phyloP scores from a whole-genome alignment of 306 rosid species.

The Cucurbita moschata region DNA sequence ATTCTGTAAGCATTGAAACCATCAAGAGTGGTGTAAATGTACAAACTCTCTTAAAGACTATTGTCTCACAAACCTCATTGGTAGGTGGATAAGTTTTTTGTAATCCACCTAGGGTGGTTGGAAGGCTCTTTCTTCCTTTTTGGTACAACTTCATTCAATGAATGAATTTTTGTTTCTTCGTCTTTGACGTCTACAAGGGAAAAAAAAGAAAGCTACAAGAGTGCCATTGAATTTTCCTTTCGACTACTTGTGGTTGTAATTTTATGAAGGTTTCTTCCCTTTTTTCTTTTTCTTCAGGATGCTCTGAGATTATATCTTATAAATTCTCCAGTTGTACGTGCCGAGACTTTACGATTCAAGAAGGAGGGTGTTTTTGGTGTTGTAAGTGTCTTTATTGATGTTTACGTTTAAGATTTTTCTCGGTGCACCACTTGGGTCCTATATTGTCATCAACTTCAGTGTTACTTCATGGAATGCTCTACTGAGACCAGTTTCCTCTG shows the following conservation, averaged over 20 bases:
- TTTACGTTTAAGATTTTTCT: background rate
- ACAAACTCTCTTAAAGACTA: background rate
- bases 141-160: background rate
- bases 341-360: constrained; percentile 85
- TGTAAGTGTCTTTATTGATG: constrained; percentile 33
- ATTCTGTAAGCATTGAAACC: background rate
- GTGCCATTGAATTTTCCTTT: background rate
- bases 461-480: background rate
- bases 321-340: constrained; percentile 95
- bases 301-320: constrained; percentile 81
- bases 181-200: background rate
- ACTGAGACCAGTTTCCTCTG: background rate
- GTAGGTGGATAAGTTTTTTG: background rate
- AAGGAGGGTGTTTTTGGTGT: constrained; percentile 96
- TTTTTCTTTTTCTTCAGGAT: constrained; percentile 37
- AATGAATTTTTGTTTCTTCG: background rate
- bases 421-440: background rate
- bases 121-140: background rate
- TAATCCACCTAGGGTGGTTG: background rate
- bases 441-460: background rate
- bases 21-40: background rate
- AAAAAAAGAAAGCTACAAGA: background rate
- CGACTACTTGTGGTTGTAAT: background rate
- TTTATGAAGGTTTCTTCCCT: background rate
- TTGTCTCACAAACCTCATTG: background rate